Conservation (phyloP, 495 filamentous ascomycete species). For the Aspergillus cavernicola region DNA sequence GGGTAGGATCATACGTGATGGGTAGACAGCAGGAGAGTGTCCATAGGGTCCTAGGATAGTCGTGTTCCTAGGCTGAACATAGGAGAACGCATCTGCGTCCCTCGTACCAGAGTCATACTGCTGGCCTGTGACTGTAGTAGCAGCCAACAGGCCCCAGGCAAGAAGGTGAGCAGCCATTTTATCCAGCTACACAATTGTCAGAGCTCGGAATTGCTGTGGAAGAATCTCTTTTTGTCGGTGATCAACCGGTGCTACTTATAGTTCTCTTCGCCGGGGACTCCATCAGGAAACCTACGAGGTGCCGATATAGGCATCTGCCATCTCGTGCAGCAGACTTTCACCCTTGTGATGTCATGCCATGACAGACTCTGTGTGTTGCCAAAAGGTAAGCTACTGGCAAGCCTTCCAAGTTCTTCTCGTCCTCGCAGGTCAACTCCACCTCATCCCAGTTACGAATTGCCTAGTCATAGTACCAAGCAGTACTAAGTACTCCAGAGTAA, state of each 20-base stretch:
- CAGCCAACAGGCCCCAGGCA: conserved; percentile 1
- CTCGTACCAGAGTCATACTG: not conserved
- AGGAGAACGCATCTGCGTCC: conserved; percentile 15
- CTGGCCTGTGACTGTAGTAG: not conserved
- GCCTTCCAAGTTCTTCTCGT: too few species aligned
- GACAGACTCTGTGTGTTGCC: too few species aligned
- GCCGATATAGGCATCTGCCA: too few species aligned
- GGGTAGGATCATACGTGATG: conserved; percentile 19
- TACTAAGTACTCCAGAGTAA: too few species aligned
- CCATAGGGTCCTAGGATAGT: conserved; percentile 24
- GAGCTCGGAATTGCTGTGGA: not conserved
- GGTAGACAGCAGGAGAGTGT: conserved; percentile 20
- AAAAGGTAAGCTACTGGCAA: too few species aligned
- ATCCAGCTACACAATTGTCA: not conserved
- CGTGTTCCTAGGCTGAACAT: conserved; percentile 26
- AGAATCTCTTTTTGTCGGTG: not conserved
- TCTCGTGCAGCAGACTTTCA: too few species aligned
- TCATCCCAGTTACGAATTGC: too few species aligned
- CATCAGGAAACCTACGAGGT: too few species aligned
- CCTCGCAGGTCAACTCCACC: too few species aligned
- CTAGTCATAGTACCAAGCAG: too few species aligned
- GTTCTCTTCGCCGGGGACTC: not conserved
- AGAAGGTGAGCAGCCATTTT: not conserved
- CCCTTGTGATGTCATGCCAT: too few species aligned
- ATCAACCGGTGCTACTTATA: not conserved